Evolutionary conservation across 495 filamentous ascomycete genomes (phyloP), one percentile per base, ranked within the genome.

Genomic region (Hypoxylon fuscum): DNA sequence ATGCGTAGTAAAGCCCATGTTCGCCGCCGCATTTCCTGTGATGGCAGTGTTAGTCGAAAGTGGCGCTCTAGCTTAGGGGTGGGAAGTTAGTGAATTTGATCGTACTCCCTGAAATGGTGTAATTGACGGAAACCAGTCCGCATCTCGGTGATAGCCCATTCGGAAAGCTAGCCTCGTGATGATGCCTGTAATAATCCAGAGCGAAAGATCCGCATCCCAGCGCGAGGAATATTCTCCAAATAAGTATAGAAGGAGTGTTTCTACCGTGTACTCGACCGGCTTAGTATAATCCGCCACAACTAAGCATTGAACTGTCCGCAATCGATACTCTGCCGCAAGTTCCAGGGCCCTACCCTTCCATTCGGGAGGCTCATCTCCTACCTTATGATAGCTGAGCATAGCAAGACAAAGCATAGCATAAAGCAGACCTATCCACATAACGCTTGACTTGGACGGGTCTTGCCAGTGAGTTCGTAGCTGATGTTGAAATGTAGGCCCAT

Each of bases 71-170:
- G 17, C 17, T 29, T 47, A 20, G 14, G 5, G 2, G 10, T 6
- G 35, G 5, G 14, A 43, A 25, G 14, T 56, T 9, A 11, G 21
- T 14, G 12, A 31, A 55, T 40, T 20, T 29, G 20, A 42, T 65
- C 79, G 47, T 73, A 81, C 79, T 18, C 88, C 93, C 71, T 96
- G 87, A 66, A 94, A 96, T 4, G 92, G 89, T 3, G 87, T 85
- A 59, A 99, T 88, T 46, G 86, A 87, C 10, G 90, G 82, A 68
- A 92, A 97, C 74, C 88, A 87, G 67, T 89, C 90, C 11, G 91
- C 86, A 71, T 99, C 95, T 52, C 96, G 85, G 68, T 99, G 95
- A 58, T 97, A 96, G 42, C 95, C 95, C 91, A 96, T 96, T 21
- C 91, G 84, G 82, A 97, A 92, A 8, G 94, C 91, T 51, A 97